Evolutionary conservation across 2,329 filamentous ascomycete genomes (phyloP).

Genomic region (Chrysoporthe puriensis): DNA sequence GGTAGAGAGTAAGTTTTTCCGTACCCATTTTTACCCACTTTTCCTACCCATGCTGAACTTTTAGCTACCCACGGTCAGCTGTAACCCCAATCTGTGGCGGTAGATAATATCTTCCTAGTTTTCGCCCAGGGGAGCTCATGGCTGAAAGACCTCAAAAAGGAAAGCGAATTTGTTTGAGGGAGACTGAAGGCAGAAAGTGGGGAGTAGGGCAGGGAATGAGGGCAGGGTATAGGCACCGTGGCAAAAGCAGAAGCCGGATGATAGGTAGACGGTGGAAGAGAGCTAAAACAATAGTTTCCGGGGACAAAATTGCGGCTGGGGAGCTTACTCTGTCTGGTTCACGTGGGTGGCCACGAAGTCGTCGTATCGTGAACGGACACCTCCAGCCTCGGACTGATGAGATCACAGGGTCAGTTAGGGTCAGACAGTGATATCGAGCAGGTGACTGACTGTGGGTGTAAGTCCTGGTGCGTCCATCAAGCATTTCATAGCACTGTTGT

Average conservation of each 20-base stretch:
- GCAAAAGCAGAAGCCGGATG: neutral
- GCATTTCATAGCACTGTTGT: slow-evolving; percentile 13
- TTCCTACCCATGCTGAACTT: too few species aligned
- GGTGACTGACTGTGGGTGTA: neutral
- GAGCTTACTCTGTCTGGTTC: slow-evolving; percentile 31
- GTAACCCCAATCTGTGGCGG: too few species aligned
- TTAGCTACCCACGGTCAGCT: too few species aligned
- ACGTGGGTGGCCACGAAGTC: slow-evolving; percentile 39
- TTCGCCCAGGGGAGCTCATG: too few species aligned
- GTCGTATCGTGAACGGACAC: slow-evolving; percentile 38
- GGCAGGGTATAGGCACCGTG: neutral
- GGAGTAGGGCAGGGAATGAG: neutral
- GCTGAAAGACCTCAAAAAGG: neutral
- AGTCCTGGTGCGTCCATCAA: slow-evolving; percentile 2
- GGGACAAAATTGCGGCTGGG: neutral
- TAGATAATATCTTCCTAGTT: neutral
- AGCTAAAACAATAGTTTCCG: neutral
- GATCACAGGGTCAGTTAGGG: neutral
- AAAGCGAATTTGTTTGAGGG: neutral
- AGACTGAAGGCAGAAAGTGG: neutral
- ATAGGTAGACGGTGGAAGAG: neutral
- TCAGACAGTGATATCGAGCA: neutral
- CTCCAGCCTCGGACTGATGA: slow-evolving; percentile 32
- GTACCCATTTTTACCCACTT: too few species aligned
- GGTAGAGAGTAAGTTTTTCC: too few species aligned